Conservation (phyloP, 768 basidiomycete genomes). For the Suillus brevipes region DNA sequence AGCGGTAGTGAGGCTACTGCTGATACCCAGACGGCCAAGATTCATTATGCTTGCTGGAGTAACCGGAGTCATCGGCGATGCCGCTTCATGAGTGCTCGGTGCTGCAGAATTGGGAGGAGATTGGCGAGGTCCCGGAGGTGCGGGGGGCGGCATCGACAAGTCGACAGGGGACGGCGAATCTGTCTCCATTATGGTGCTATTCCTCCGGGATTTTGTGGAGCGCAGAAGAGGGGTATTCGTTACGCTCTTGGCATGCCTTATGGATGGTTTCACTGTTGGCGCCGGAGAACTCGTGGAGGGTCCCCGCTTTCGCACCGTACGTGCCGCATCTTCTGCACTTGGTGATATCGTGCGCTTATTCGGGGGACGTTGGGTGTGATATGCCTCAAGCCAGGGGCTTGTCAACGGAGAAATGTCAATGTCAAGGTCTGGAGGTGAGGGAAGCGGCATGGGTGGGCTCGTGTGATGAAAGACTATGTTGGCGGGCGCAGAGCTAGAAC, state of each 20-base stretch:
- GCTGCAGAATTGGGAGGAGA: conserved; percentile 17
- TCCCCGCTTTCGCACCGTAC: conserved; percentile 53
- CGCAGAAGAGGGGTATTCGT: conserved; percentile 60
- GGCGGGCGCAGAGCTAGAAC: conserved; percentile 67
- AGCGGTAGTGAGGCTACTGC: conserved; percentile 35
- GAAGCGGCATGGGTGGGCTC: conserved; percentile 39
- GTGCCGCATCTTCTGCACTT: conserved; percentile 50
- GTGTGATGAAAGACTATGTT: conserved; percentile 62
- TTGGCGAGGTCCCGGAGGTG: conserved; percentile 40
- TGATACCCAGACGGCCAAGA: conserved; percentile 61
- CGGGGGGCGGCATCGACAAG: conserved; percentile 85
- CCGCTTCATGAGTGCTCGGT: conserved; percentile 6
- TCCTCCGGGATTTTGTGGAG: conserved; percentile 43
- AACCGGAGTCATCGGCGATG: conserved; percentile 57
- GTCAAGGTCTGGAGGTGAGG: conserved; percentile 56
- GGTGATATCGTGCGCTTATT: conserved; percentile 62
- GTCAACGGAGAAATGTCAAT: conserved; percentile 78
- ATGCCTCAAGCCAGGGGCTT: conserved; percentile 77
- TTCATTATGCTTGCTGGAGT: conserved; percentile 96
- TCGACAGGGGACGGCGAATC: conserved; percentile 89
- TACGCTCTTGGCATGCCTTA: conserved; percentile 46
- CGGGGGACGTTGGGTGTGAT: conserved; percentile 37
- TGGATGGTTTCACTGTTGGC: conserved; percentile 14
- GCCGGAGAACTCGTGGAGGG: conserved; percentile 30
- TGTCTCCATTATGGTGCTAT: conserved; percentile 41